phyloP scores from a whole-genome alignment of 805 yeast genomes.

The Candida ovalis region DNA sequence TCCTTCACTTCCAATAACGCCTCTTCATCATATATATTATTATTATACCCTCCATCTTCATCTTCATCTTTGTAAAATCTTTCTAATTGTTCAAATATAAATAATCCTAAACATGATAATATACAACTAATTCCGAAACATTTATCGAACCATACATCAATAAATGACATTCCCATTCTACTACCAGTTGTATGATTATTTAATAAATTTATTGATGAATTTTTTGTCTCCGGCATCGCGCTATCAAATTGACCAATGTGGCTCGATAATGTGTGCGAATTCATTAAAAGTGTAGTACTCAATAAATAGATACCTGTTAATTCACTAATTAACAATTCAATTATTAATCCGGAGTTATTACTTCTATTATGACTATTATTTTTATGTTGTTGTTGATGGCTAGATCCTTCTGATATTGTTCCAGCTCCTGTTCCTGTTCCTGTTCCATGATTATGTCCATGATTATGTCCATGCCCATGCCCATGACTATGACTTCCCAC shows the following conservation, averaged over 20 bases:
- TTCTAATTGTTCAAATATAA: conserved; percentile 25
- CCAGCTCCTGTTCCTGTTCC: no score
- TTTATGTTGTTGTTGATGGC: background rate
- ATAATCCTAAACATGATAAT: conserved; percentile 27
- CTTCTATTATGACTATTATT: background rate
- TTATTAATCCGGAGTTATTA: conserved; percentile 5
- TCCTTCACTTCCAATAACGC: conserved; percentile 10
- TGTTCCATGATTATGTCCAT: conserved; percentile 25
- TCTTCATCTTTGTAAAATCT: conserved; percentile 20
- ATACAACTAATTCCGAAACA: conserved; percentile 44
- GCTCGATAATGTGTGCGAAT: conserved; percentile 43
- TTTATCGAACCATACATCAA: conserved; percentile 50
- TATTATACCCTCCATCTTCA: conserved; percentile 18
- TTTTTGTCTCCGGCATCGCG: background rate
- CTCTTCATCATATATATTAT: conserved; percentile 29
- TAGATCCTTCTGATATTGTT: no score
- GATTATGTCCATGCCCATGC: no score
- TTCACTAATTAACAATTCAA: conserved; percentile 40
- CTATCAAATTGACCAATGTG: conserved; percentile 36
- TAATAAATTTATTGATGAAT: background rate
- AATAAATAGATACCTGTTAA: conserved; percentile 48
- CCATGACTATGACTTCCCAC: conserved; percentile 10
- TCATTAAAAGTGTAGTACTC: conserved; percentile 47
- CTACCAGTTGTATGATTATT: background rate
- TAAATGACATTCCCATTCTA: conserved; percentile 23